Base-by-base conservation (phyloP, 768 basidiomycete genomes). In the Termitomyces sp. region DNA sequence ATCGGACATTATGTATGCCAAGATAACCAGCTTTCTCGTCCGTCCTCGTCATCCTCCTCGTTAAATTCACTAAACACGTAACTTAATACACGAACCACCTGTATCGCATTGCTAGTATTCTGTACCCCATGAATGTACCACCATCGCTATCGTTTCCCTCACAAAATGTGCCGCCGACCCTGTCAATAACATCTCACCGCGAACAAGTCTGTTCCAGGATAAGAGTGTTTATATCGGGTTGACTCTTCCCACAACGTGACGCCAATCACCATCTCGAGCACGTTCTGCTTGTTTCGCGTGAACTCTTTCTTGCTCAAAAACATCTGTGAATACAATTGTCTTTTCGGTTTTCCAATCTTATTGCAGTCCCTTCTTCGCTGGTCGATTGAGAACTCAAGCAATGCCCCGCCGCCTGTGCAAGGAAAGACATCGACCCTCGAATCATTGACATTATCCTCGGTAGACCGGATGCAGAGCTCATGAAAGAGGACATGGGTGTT, bases 361-460 rank as follows among this genome's bases (percentile, higher is more conserved):
- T 1, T 23, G 23, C 23, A 23, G 23, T 23, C 23, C 23, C 23
- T 23, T 23, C 23, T 23, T 23, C n/a, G n/a, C n/a, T n/a, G n/a
- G n/a, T n/a, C n/a, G n/a, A n/a, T n/a, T n/a, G n/a, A n/a, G 23
- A 23, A 23, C 23, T 23, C 23, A 23, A 23, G 23, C 23, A 23
- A 23, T 23, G 23, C 23, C 23, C 23, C 23, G 23, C 23, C 23
- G 23, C 23, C 23, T 23, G 23, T 23, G 23, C 23, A 23, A 23
- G 23, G 23, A 23, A 23, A 6, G 30, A 30, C 6, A 30, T 30
- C 30, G 4, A 30, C 74, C 88, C 94, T 1, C 91, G 72, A n/a
- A 78, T 95, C 62, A 89, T 95, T 62, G 91, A 95, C 65, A 71
- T 82, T 71, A 91, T 96, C 65, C 79, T 96, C 35, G 93, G 94